Conservation (phyloP, 106 monocot species). For the Acanthochlamys bracteata region DNA sequence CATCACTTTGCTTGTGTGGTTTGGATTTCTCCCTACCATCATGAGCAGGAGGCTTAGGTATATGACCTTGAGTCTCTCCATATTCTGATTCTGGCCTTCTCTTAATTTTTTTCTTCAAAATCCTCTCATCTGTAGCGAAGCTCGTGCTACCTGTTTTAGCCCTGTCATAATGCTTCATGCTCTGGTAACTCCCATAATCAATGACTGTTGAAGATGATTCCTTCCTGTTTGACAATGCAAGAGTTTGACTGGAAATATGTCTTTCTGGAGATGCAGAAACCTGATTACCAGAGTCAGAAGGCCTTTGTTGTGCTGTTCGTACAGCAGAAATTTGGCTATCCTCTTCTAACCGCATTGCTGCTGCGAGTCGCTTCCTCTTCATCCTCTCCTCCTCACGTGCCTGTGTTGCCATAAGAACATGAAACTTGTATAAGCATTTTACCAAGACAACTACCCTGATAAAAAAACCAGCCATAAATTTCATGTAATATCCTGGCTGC, state of each 20-base stretch:
- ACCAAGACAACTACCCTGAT: not conserved
- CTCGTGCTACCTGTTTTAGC: conserved; percentile 6
- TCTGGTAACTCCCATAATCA: conserved; percentile 24
- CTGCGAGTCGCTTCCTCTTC: conserved; percentile 54
- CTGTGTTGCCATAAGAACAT: conserved; percentile 20
- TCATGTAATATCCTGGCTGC: too few species aligned
- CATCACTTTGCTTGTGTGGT: conserved; percentile 21
- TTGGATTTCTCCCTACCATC: conserved; percentile 21
- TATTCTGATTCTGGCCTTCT: conserved; percentile 56
- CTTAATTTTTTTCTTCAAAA: conserved; percentile 49
- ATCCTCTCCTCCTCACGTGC: conserved; percentile 58
- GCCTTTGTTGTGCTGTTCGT: conserved; percentile 25
- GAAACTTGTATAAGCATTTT: not conserved
- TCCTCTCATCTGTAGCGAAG: conserved; percentile 14
- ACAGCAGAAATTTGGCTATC: conserved; percentile 13
- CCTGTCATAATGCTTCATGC: conserved; percentile 22
- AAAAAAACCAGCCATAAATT: not conserved
- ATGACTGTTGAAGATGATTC: conserved; percentile 17
- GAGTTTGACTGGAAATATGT: conserved; percentile 9
- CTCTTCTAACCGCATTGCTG: conserved; percentile 13
- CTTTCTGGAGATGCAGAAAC: conserved; percentile 16
- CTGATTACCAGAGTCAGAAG: conserved; percentile 9
- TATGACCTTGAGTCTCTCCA: conserved; percentile 23
- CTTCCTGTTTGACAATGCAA: conserved; percentile 16
- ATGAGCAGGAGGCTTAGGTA: conserved; percentile 13